phyloP scores from a whole-genome alignment of 2,329 filamentous ascomycete species.

The Penicillium digitatum region DNA sequence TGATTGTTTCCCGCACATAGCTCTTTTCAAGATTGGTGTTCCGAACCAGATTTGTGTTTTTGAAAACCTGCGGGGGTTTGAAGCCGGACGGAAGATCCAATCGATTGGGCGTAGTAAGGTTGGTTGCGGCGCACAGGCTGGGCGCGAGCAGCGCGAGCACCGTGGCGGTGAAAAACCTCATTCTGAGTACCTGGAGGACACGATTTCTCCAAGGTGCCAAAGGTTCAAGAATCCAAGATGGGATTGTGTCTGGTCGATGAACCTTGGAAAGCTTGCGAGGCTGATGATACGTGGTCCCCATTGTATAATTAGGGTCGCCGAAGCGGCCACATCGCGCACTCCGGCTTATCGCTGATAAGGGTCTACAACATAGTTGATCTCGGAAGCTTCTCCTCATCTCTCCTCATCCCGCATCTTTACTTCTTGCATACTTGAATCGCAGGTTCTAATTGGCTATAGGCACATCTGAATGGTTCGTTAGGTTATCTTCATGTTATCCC shows the following conservation, averaged over 20 bases:
- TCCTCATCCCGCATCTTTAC: constrained; percentile 18
- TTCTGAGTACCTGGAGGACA: constrained; percentile 29
- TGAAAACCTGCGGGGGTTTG: constrained; percentile 84
- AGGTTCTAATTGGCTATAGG: not conserved
- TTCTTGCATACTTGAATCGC: not conserved
- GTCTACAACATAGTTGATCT: not conserved
- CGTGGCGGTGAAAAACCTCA: constrained; percentile 41
- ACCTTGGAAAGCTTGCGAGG: constrained; percentile 16
- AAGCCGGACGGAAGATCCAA: constrained; percentile 52
- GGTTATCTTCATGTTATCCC: not conserved
- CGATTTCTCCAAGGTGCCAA: constrained; percentile 18
- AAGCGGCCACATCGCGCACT: constrained; percentile 34
- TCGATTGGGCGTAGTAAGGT: constrained; percentile 28
- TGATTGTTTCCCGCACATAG: constrained; percentile 84
- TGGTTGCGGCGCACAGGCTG: constrained; percentile 33
- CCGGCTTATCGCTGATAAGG: constrained; percentile 27
- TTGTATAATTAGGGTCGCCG: constrained; percentile 32
- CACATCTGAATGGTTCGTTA: not conserved
- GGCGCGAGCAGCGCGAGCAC: constrained; percentile 37
- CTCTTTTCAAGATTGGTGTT: constrained; percentile 90
- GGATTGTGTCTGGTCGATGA: constrained; percentile 10
- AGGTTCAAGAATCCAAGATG: constrained; percentile 12
- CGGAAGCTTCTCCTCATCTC: constrained; percentile 24
- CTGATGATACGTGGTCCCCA: constrained; percentile 39
- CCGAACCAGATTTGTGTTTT: constrained; percentile 87